Base-by-base conservation (phyloP, 345 rosid species). In the Lenwebbia sp. region DNA sequence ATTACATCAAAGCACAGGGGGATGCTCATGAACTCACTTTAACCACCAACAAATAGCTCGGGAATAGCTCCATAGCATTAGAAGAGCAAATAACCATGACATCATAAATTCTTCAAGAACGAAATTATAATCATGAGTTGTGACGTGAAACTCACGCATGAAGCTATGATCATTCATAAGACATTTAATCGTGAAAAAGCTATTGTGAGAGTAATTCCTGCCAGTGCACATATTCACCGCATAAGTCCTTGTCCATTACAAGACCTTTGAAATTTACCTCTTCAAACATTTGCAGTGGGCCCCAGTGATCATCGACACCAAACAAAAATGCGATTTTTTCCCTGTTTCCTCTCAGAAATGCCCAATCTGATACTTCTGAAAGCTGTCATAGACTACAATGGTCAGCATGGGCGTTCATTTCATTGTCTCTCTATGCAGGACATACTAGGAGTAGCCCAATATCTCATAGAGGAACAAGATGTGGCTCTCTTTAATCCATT, bases 221-320 rank as follows among this genome's bases (percentile, higher is more conserved):
- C 81, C 84, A 33, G 84, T 53, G 62, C 25, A 54, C 50, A 19
- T 37, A 70, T 70, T 37, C 84, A 83, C 62, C 10, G 25, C n/a
- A 0, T 30, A 54, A 83, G 26, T 83, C 84, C 44, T 26, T n/a
- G 26, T 28, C 26, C 23, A 83, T 55, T 40, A 83, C 12, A 13
- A 52, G 15, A 28, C 33, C 23, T 83, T 52, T 21, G 33, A 55
- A 19, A 83, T 17, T 83, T 52, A 95, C 98, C 97, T 96, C 96
- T 88, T 94, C 94, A 62, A 91, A 91, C 93, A 94, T 90, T 83
- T 94, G 88, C 85, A 94, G 56, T 1, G 99, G 96, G 65, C 96
- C 98, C 98, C 98, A 96, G 86, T 95, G 98, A 89, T 94, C 99
- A 87, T 94, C 95, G 51, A 87, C 85, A 70, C 97, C 96, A 86